phyloP scores from a whole-genome alignment of 176 grass and related monocot species.

The Neostapfia colusana region DNA sequence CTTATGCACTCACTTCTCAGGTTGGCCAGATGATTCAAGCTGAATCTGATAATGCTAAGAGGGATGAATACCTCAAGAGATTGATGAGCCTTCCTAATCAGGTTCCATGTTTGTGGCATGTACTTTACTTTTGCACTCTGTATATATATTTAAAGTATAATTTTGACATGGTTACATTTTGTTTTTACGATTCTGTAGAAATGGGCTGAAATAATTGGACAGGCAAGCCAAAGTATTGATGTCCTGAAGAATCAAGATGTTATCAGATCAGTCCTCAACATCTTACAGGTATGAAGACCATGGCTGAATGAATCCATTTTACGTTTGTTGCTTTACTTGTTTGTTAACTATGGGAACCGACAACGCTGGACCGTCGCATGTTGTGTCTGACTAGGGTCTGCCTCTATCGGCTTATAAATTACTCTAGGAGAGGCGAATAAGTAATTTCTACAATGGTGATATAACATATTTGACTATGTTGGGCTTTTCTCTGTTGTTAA shows the following conservation, averaged over 20 bases:
- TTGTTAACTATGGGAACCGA: not conserved
- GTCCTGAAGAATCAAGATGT: slow-evolving; percentile 96
- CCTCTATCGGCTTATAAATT: not conserved
- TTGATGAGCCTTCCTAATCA: slow-evolving; percentile 99
- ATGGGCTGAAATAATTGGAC: slow-evolving; percentile 99
- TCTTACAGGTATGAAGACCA: slow-evolving; percentile 72
- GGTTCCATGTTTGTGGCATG: slow-evolving; percentile 42
- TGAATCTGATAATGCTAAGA: slow-evolving; percentile 84
- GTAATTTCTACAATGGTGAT: not conserved
- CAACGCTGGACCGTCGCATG: not conserved
- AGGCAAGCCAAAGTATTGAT: slow-evolving; percentile 93
- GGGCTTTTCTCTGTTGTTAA: not conserved
- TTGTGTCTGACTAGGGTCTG: not conserved
- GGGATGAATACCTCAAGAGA: slow-evolving; percentile 97
- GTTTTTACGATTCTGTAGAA: slow-evolving; percentile 58
- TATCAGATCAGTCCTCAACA: slow-evolving; percentile 98
- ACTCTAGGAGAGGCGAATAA: not conserved
- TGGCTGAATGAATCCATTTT: slow-evolving; percentile 15
- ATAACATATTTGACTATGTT: not conserved
- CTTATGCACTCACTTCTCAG: slow-evolving; percentile 41
- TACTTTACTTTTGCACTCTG: not conserved
- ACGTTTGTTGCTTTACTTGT: slow-evolving; percentile 13
- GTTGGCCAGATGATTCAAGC: slow-evolving; percentile 99
- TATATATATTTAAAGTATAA: not conserved
- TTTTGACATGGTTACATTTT: slow-evolving; percentile 33